Conservation (phyloP, 495 filamentous ascomycete species). For the Penicillium cataractarum region DNA sequence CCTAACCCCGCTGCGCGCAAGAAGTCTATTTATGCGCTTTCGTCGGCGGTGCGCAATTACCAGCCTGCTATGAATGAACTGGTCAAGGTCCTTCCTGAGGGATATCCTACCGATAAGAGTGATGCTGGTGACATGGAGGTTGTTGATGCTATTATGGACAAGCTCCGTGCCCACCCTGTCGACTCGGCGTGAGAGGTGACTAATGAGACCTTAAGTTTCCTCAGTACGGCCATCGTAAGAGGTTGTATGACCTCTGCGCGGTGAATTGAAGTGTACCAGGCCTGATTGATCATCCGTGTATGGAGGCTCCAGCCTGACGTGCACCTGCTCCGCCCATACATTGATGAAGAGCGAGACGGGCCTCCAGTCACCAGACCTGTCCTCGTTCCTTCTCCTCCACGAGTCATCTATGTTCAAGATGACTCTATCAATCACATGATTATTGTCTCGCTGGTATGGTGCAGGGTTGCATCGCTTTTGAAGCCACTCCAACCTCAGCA, state of each 20-base stretch:
- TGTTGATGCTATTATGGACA: conserved; percentile 72
- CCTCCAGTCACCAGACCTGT: not conserved
- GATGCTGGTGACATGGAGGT: conserved; percentile 86
- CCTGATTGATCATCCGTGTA: not conserved
- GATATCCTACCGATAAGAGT: conserved; percentile 60
- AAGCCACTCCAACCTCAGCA: conserved; percentile 9
- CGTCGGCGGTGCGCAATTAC: conserved; percentile 81
- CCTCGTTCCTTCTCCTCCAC: not conserved
- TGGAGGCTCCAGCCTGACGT: not conserved
- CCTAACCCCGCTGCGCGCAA: conserved; percentile 67
- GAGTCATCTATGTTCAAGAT: not conserved
- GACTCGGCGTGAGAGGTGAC: conserved; percentile 30
- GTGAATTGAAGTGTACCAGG: not conserved
- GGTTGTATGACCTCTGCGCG: not conserved
- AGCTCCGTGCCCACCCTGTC: conserved; percentile 57
- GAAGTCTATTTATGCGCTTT: conserved; percentile 88
- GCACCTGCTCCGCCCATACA: not conserved
- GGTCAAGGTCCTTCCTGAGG: conserved; percentile 65
- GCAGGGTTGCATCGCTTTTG: not conserved
- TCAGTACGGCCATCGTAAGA: not conserved
- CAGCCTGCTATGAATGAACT: conserved; percentile 70
- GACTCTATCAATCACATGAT: not conserved
- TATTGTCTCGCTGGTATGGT: not conserved
- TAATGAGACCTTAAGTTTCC: not conserved
- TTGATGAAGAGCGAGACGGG: not conserved